Conservation (phyloP, 208 protist species). For the Leishmania gerbilli region DNA sequence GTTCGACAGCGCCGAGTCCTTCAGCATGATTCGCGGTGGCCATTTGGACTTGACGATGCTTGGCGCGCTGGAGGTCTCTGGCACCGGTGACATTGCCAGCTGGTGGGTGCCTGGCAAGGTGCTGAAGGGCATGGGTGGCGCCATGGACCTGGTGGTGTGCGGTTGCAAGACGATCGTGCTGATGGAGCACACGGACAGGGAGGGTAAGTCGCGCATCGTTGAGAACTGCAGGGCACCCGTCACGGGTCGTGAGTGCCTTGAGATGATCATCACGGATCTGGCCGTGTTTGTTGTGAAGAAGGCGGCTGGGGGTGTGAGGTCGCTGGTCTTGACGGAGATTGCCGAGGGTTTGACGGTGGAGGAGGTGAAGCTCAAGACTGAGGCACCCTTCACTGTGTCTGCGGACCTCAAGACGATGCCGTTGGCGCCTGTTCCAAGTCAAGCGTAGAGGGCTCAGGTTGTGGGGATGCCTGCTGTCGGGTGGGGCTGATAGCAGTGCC, state of each 20-base stretch:
- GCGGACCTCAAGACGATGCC: constrained; percentile 38
- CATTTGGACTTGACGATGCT: constrained; percentile 94
- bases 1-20: constrained; percentile 71
- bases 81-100: constrained; percentile 93
- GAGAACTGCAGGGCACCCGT: constrained; percentile 78
- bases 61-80: constrained; percentile 90
- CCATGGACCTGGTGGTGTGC: constrained; percentile 86
- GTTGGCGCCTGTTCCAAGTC: constrained; percentile 14
- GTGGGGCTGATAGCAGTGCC: background rate
- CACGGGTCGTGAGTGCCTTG: constrained; percentile 72
- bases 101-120: constrained; percentile 95
- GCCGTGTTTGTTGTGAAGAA: constrained; percentile 84
- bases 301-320: background rate
- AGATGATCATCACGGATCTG: constrained; percentile 93
- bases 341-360: constrained; percentile 79
- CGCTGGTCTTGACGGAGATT: constrained; percentile 75
- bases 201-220: constrained; percentile 83
- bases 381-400: constrained; percentile 37
- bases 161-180: constrained; percentile 87
- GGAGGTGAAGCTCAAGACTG: constrained; percentile 54
- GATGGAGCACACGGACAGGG: constrained; percentile 92
- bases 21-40: constrained; percentile 95
- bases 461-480: background rate
- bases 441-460: too few species aligned
- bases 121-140: constrained; percentile 95